Evolutionary conservation across 129 eudicot genomes (phyloP), one percentile per base, ranked within the genome.

Genomic region (Ambrosia artemisiifolia): DNA sequence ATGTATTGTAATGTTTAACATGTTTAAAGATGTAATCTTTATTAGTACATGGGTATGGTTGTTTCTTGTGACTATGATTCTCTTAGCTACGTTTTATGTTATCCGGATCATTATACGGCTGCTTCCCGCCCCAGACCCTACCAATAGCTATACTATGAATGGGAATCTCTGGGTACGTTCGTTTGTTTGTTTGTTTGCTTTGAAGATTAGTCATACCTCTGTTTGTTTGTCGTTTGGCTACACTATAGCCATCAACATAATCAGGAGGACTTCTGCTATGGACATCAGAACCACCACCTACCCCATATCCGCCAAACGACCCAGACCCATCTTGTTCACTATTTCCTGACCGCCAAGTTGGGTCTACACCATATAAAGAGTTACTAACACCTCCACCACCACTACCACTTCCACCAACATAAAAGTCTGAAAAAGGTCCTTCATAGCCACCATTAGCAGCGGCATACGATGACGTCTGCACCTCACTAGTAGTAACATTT

Each of bases 251-350:
- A 79, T 88, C 90, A 79, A 82, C 75, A 80, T 81, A 87, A 69
- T 85, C 84, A 38, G 90, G 82, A 63, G 87, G 61, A 64, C 50
- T 70, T 71, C 82, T 85, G n/a, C 66, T 43, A 55, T 74, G 80
- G 47, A 73, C 73, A 76, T 79, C 94, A 40, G 75, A 54, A 38
- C 80, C 82, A 32, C 71, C 75, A 43, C 94, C 87, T 32, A 87
- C 81, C 51, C 85, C 94, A 68, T 82, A 87, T 30, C 87, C 81
- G 4, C 65, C 83, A 79, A 87, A 82, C 4, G 90, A 75, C 60
- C 87, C 87, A 63, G 94, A 83, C 53, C 82, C 87, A 36, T 84
- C 87, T 69, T 78, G 78, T 69, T 82, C 94, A 51, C 77, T 68
- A 68, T 73, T 80, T 71, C 63, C 79, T 19, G 90, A 67, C 67